Evolutionary conservation across 2,329 filamentous ascomycete genomes (phyloP).

Genomic region (Fonsecaea nubica): DNA sequence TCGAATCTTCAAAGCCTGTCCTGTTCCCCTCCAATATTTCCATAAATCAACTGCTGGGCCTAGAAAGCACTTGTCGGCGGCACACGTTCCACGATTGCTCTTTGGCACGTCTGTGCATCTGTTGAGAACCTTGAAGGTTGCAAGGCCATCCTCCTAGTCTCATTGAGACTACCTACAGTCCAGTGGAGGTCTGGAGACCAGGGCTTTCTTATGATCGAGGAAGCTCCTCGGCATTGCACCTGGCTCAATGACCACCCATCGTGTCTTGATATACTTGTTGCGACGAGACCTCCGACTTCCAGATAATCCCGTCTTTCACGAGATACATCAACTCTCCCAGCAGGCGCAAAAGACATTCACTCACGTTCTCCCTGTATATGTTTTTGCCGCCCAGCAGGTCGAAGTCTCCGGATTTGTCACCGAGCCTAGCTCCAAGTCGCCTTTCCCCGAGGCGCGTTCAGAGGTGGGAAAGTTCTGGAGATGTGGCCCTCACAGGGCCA

Average conservation of each 20-base stretch:
- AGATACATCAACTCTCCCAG: conserved; percentile 56
- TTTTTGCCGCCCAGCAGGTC: conserved; percentile 73
- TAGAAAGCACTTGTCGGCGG: neutral
- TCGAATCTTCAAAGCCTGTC: neutral
- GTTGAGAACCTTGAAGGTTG: neutral
- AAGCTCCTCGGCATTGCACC: neutral
- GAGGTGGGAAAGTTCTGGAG: conserved; percentile 72
- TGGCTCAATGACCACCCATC: conserved; percentile 42
- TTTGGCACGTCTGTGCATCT: neutral
- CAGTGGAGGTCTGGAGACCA: neutral
- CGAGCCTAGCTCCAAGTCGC: conserved; percentile 55
- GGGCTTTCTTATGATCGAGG: too few relatives aligned
- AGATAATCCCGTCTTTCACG: conserved; percentile 76
- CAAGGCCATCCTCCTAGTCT: neutral
- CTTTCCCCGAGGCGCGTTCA: conserved; percentile 73
- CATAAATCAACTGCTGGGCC: neutral
- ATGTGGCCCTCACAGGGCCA: conserved; percentile 73
- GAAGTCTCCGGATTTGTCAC: conserved; percentile 77
- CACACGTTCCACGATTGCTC: neutral
- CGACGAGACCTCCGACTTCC: conserved; percentile 74
- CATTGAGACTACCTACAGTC: neutral
- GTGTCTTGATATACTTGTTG: conserved; percentile 72
- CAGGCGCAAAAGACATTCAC: conserved; percentile 58
- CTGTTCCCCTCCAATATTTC: neutral
- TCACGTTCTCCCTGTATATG: conserved; percentile 73